phyloP scores from a whole-genome alignment of 176 grass and related monocot species.

The Melocanna baccifera region DNA sequence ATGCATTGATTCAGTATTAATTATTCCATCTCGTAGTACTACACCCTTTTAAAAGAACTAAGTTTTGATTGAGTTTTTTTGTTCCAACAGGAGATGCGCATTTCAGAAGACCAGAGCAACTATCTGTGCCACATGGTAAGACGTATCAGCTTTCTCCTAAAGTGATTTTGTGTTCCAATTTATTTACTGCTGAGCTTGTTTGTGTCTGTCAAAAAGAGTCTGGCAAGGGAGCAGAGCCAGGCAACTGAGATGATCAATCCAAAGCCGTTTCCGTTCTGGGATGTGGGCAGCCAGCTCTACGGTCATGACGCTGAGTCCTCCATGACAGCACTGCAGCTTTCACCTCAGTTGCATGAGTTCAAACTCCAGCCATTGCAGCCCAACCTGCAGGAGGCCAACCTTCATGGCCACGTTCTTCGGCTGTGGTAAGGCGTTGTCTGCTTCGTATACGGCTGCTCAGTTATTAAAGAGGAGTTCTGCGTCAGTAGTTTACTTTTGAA shows the following conservation, averaged over 20 bases:
- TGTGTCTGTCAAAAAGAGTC: slow-evolving; percentile 19
- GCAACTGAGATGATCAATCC: slow-evolving; percentile 3
- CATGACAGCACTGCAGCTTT: slow-evolving; percentile 41
- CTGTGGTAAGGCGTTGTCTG: slow-evolving; percentile 41
- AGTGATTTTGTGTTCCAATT: not conserved
- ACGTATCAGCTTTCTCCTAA: not conserved
- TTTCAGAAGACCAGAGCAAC: slow-evolving; percentile 40
- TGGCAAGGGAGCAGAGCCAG: not conserved
- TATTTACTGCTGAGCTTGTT: not conserved
- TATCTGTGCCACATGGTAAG: slow-evolving; percentile 52
- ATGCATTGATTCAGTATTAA: not conserved
- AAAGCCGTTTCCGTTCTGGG: slow-evolving; percentile 43
- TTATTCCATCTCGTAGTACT: not conserved
- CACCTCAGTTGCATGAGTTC: slow-evolving; percentile 41
- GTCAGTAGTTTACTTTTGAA: not conserved
- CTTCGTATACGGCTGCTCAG: not conserved
- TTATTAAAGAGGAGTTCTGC: not conserved
- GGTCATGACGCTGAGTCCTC: slow-evolving; percentile 34
- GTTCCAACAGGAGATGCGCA: slow-evolving; percentile 32
- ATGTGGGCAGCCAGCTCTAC: slow-evolving; percentile 12
- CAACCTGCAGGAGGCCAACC: slow-evolving; percentile 49
- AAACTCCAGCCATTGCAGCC: slow-evolving; percentile 63
- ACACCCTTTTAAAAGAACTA: not conserved
- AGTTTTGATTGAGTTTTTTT: not conserved
- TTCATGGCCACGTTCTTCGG: slow-evolving; percentile 42